These are phyloP conservation scores for Diddensiella transvaalensis DNA, from an alignment of 805 yeast species.

Conservation along the genomic window DNA sequence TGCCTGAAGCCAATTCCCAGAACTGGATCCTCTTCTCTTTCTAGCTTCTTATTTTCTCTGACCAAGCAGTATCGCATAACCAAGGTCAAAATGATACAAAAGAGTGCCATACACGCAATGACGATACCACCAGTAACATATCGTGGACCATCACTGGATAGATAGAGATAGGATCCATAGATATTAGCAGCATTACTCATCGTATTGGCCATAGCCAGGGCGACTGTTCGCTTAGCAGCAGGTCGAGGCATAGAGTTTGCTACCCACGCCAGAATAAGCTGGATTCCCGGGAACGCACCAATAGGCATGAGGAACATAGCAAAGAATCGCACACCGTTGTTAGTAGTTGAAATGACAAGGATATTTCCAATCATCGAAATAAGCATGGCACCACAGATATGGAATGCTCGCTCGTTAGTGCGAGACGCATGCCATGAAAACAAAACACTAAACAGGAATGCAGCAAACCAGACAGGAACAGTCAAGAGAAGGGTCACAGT, in stretches of 20 bases:
- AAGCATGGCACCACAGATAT: constrained; percentile 39
- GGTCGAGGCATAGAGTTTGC: constrained; percentile 55
- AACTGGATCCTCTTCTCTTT: too few relatives aligned
- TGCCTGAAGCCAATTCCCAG: too few relatives aligned
- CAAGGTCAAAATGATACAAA: constrained; percentile 8
- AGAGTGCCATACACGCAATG: constrained; percentile 12
- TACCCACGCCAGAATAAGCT: constrained; percentile 52
- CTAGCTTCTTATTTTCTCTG: too few relatives aligned
- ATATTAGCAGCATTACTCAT: constrained; percentile 25
- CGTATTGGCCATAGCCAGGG: constrained; percentile 53
- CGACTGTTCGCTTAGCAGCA: constrained; percentile 54
- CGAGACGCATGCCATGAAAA: constrained; percentile 56
- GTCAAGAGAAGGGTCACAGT: constrained; percentile 53
- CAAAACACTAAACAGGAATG: constrained; percentile 47
- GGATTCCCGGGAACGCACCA: constrained; percentile 52
- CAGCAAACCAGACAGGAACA: constrained; percentile 55
- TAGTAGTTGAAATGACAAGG: constrained; percentile 35
- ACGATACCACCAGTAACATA: constrained; percentile 11
- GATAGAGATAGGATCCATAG: constrained; percentile 20
- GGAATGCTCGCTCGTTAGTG: constrained; percentile 53
- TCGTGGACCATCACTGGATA: constrained; percentile 15
- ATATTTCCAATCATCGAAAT: constrained; percentile 5
- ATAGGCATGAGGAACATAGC: constrained; percentile 57
- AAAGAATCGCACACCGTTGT: constrained; percentile 55
- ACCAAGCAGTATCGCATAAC: constrained; percentile 9